Conservation (phyloP, 2,329 filamentous ascomycete species). For the Neoscytalidium dimidiatum region DNA sequence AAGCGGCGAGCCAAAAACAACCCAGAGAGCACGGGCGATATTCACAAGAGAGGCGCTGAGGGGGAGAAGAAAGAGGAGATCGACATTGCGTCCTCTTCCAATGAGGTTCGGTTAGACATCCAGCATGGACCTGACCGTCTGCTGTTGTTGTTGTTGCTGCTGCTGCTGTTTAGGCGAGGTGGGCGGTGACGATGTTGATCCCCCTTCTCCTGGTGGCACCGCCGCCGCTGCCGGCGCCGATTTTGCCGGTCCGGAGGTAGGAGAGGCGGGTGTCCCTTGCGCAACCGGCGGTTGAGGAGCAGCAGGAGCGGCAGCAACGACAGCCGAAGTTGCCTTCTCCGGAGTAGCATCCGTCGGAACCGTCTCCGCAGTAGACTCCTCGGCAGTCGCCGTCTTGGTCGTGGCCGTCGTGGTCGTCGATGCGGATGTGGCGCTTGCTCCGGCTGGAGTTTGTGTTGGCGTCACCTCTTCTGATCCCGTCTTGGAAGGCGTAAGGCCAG, state of each 20-base stretch:
- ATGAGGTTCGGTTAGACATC: constrained; percentile 7
- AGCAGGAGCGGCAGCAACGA: not conserved
- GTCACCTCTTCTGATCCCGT: constrained; percentile 5
- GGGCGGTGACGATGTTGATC: not conserved
- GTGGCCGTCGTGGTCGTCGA: constrained; percentile 2
- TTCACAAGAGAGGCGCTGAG: not conserved
- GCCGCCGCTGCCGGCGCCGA: not conserved
- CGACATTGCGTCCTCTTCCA: not conserved
- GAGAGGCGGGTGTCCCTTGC: not conserved
- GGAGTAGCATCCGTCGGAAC: not conserved
- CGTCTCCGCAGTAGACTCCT: not conserved
- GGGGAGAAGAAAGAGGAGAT: not conserved
- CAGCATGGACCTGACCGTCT: constrained; percentile 16
- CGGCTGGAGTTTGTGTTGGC: constrained; percentile 5
- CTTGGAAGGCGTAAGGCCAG: constrained; percentile 6
- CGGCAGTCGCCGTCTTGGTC: not conserved
- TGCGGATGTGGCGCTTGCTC: not conserved
- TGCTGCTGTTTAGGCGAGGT: not conserved
- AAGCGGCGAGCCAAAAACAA: not conserved
- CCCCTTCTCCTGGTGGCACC: not conserved
- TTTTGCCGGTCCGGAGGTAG: not conserved
- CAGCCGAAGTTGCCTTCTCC: not conserved
- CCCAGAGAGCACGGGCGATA: not conserved
- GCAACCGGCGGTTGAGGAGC: not conserved
- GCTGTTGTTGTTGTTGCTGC: too few species aligned